phyloP scores from a whole-genome alignment of 2,329 filamentous ascomycete species.

The Phyllosticta paracitricarpa region DNA sequence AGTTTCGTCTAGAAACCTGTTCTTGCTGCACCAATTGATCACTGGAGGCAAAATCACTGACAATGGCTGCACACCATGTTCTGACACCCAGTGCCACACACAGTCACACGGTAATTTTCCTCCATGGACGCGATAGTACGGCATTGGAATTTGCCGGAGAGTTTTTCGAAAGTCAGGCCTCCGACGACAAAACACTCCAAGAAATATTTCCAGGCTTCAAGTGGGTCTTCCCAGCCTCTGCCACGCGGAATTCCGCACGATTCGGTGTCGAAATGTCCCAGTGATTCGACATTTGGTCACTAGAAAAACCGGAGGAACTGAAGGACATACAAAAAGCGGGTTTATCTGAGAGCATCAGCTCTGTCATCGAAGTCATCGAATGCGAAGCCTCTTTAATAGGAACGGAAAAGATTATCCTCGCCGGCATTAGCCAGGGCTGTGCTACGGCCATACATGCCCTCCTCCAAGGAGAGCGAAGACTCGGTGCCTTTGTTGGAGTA shows the following conservation, averaged over 20 bases:
- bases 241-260: constrained; percentile 14
- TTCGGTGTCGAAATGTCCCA: constrained; percentile 23
- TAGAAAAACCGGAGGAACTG: constrained; percentile 19
- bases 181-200: constrained; percentile 19
- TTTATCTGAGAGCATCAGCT: constrained; percentile 14
- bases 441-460: constrained; percentile 14
- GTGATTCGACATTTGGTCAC: constrained; percentile 30
- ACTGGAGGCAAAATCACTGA: background rate
- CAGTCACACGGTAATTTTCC: constrained; percentile 34
- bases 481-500: constrained; percentile 14
- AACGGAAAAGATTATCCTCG: constrained; percentile 11
- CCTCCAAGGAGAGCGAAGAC: background rate
- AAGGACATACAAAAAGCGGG: constrained; percentile 16
- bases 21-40: background rate
- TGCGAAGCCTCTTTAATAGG: constrained; percentile 15
- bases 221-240: constrained; percentile 29
- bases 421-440: constrained; percentile 14
- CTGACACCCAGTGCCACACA: background rate
- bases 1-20: no score
- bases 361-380: constrained; percentile 15
- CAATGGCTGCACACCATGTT: background rate
- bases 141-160: constrained; percentile 29
- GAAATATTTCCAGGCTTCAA: constrained; percentile 24
- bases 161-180: constrained; percentile 28
- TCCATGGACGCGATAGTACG: constrained; percentile 35